phyloP scores from a whole-genome alignment of 345 rosid species.

The Syzygium oleosum region DNA sequence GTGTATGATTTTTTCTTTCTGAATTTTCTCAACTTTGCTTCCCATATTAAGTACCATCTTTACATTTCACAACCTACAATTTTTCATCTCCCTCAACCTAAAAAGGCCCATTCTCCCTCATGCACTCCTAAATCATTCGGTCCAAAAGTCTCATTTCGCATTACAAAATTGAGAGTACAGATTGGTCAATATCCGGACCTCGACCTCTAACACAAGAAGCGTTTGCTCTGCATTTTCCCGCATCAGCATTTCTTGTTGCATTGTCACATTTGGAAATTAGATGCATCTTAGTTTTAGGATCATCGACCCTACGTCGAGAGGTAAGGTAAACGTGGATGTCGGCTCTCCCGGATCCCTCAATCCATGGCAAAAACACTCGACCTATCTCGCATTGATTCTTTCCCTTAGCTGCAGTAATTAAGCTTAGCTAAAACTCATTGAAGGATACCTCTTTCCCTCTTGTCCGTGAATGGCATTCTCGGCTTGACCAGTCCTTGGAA shows the following conservation, averaged over 20 bases:
- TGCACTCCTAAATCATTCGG: background rate
- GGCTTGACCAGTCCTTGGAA: background rate
- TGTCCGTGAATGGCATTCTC: background rate
- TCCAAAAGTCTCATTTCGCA: background rate
- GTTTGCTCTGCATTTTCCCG: background rate
- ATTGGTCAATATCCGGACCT: background rate
- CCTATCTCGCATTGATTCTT: background rate
- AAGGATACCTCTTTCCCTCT: background rate
- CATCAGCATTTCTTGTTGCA: background rate
- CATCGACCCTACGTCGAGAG: background rate
- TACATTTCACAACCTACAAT: rapidly evolving
- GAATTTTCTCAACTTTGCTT: background rate
- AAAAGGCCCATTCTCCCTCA: background rate
- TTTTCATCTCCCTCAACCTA: background rate
- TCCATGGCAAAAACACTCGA: background rate
- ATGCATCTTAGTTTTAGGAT: background rate
- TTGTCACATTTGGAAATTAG: background rate
- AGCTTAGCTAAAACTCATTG: background rate
- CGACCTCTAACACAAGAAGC: background rate
- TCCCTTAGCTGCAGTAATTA: background rate
- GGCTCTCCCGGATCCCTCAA: background rate
- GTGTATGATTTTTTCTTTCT: background rate
- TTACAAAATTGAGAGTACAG: background rate
- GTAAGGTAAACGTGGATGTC: background rate
- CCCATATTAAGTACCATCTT: background rate